Evolutionary conservation across 768 basidiomycete species (phyloP).

Genomic region (Psilocybe subaeruginosa): DNA sequence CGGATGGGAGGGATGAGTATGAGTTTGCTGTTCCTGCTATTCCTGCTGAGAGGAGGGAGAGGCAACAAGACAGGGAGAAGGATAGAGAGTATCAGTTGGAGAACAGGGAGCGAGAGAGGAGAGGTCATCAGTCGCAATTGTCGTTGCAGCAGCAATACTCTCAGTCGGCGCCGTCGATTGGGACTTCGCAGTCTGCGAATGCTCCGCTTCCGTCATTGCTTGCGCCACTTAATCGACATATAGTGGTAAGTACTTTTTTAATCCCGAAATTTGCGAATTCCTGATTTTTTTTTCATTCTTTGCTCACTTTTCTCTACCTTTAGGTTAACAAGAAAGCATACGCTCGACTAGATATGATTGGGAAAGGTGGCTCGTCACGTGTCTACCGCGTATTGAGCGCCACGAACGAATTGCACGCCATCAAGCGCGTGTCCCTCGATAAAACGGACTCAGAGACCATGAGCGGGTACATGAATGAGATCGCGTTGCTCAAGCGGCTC

Average conservation of each 20-base stretch:
- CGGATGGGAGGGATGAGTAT: slow-evolving; percentile 42
- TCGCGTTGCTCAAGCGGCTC: slow-evolving; percentile 89
- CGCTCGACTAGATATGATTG: slow-evolving; percentile 85
- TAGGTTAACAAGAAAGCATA: slow-evolving; percentile 85
- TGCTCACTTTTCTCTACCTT: slow-evolving; percentile 4
- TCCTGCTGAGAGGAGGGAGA: slow-evolving; percentile 37
- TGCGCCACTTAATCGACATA: slow-evolving; percentile 42
- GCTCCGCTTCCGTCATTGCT: slow-evolving; percentile 19
- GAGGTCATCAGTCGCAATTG: slow-evolving; percentile 30
- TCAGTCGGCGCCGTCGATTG: slow-evolving; percentile 34
- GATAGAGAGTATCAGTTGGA: slow-evolving; percentile 24
- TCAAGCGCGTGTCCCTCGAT: slow-evolving; percentile 92
- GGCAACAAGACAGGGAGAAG: slow-evolving; percentile 24
- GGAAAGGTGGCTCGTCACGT: slow-evolving; percentile 93
- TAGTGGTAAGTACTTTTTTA: slow-evolving; percentile 32
- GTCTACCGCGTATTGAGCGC: slow-evolving; percentile 89
- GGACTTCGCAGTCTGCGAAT: slow-evolving; percentile 30
- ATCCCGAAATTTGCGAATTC: too few species aligned
- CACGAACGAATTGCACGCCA: slow-evolving; percentile 78
- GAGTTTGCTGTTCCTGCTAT: slow-evolving; percentile 30
- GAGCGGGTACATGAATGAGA: slow-evolving; percentile 95
- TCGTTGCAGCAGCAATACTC: slow-evolving; percentile 31
- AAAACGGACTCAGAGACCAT: slow-evolving; percentile 89
- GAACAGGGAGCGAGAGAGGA: slow-evolving; percentile 30
- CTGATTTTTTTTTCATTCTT: too few species aligned